Conservation (phyloP, 441 rosid species). For the Raphanus hybrid region DNA sequence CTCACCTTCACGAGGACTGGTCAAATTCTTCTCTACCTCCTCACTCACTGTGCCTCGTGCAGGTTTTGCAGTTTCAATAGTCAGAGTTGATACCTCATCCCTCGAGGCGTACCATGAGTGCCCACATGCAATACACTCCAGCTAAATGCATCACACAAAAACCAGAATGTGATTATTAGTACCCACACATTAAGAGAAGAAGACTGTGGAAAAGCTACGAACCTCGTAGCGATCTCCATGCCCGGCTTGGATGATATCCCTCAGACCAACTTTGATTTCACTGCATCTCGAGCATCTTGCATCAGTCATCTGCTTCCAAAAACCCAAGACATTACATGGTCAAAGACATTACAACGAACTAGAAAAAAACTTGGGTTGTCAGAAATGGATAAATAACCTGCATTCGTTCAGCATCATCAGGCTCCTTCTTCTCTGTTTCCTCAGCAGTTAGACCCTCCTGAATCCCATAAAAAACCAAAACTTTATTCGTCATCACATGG, state of each 20-base stretch:
- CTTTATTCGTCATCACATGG: conserved; percentile 1
- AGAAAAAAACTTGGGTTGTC: neutral
- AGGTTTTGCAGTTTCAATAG: conserved; percentile 66
- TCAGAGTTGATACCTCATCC: conserved; percentile 80
- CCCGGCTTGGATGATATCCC: conserved; percentile 97
- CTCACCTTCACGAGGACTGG: conserved; percentile 64
- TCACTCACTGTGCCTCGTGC: conserved; percentile 62
- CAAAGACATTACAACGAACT: conserved; percentile 17
- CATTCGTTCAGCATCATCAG: conserved; percentile 78
- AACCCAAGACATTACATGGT: conserved; percentile 38
- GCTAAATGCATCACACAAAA: conserved; percentile 44
- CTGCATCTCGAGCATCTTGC: conserved; percentile 85
- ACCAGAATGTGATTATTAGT: conserved; percentile 4
- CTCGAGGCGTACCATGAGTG: conserved; percentile 92
- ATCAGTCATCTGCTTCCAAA: conserved; percentile 81
- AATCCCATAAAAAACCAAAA: conserved; percentile 25
- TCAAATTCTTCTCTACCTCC: conserved; percentile 64
- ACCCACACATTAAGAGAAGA: neutral
- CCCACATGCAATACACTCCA: conserved; percentile 90
- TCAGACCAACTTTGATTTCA: conserved; percentile 70
- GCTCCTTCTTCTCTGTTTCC: conserved; percentile 78
- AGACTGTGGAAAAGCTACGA: conserved; percentile 7
- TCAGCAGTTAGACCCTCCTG: conserved; percentile 95
- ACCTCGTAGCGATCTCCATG: conserved; percentile 98
- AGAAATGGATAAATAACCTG: conserved; percentile 56